phyloP scores from a whole-genome alignment of 441 rosid genomes.

The Raphanus hybrid region DNA sequence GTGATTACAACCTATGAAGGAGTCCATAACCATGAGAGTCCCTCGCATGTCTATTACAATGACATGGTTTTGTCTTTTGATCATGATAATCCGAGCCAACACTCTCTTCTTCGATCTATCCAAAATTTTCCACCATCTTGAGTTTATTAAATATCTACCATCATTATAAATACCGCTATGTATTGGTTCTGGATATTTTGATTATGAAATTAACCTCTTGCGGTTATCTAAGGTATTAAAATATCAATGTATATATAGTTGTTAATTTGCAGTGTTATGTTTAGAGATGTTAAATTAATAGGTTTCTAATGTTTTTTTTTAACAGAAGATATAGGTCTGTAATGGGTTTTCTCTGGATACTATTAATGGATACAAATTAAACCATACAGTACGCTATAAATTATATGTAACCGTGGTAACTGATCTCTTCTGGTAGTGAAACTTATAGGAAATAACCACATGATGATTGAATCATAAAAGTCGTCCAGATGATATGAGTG shows the following conservation, averaged over 20 bases:
- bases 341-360: too few relatives aligned
- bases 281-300: not conserved
- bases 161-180: conserved; percentile 2
- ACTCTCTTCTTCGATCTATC: conserved; percentile 43
- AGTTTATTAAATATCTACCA: not conserved
- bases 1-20: conserved; percentile 83
- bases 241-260: conserved; percentile 12
- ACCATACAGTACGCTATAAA: too few relatives aligned
- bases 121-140: conserved; percentile 27
- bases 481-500: too few relatives aligned
- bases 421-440: too few relatives aligned
- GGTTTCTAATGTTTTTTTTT: too few relatives aligned
- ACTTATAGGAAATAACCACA: too few relatives aligned
- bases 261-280: not conserved
- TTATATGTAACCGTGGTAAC: too few relatives aligned
- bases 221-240: not conserved
- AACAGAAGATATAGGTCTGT: too few relatives aligned
- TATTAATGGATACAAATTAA: too few relatives aligned
- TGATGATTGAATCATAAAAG: too few relatives aligned
- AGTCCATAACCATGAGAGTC: conserved; percentile 72
- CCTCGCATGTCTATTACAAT: conserved; percentile 47
- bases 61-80: conserved; percentile 43
- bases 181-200: conserved; percentile 1
- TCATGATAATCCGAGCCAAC: conserved; percentile 42
- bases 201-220: not conserved